Base-by-base conservation (phyloP, 78 protist species). In the Diacronema lutheri region DNA sequence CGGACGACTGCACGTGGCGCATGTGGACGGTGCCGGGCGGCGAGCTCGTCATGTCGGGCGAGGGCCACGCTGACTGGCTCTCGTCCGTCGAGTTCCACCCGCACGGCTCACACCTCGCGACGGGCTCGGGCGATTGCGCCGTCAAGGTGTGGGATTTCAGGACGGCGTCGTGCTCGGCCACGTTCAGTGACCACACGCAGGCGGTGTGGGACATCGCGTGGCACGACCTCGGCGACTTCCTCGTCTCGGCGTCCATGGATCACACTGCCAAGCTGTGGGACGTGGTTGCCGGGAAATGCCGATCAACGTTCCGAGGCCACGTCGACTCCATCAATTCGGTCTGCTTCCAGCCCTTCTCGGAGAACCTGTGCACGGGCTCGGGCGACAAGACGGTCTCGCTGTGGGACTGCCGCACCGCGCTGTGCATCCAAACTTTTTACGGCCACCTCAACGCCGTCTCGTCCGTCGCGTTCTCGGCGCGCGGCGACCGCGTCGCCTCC, bases 331-430 rank as follows among this genome's bases (percentile, higher is more conserved):
- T 95, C 76, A 95, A 95, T 83, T 33, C 72, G 26, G 56, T 87
- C 25, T 21, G 25, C 44, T 95, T 86, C 76, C 92, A 86, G 90
- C 96, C 98, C 56, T 90, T 29, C 78, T 62, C 96, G 16, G 90
- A 92, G 88, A 65, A n/a, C 80, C 1, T 92, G 26, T 33, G 82
- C 80, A 92, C 98, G 12, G 92, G 88, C 83, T 85, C 93, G 0
- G 95, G 93, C 29, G 98, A 95, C 93, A 92, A 95, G 89, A 82
- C 95, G 4, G 91, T 93, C 60, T 91, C 95, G 55, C 58, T 95
- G n/a, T 95, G 98, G 98, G 98, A 95, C 78, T 69, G 81, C 12
- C 87, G 96, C 37, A 60, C 90, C 5, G 91, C 87, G 44, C 87
- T 88, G 55, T 88, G 91, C 56, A 83, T 76, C 1, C 95, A 95